phyloP scores from a whole-genome alignment of 495 filamentous ascomycete species.

The Apodospora peruviana region DNA sequence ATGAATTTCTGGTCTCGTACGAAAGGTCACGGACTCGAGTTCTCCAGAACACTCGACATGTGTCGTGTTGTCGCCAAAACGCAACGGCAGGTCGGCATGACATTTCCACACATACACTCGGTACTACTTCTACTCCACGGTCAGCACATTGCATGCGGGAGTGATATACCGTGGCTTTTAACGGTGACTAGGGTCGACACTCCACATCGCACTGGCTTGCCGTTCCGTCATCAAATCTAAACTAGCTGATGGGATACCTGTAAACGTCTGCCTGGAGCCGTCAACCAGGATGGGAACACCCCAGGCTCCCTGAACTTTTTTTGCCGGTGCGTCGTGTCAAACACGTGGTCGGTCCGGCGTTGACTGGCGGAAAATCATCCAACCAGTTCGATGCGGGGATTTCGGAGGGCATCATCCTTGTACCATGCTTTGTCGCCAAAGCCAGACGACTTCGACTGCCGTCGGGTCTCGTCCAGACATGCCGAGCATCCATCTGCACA shows the following conservation, averaged over 20 bases:
- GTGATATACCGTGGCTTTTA: neutral
- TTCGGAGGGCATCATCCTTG: neutral
- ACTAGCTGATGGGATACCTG: neutral
- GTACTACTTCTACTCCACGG: neutral
- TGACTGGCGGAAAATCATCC: neutral
- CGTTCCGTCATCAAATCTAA: conserved; percentile 5
- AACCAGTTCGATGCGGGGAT: neutral
- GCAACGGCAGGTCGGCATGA: no score
- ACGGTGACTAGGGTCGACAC: neutral
- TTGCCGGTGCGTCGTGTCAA: neutral
- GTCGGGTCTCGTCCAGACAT: neutral
- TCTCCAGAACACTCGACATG: no score
- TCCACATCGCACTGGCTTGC: no score
- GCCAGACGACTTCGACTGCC: neutral
- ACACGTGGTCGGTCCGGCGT: conserved; percentile 7
- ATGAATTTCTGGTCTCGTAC: no score
- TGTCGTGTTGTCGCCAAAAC: no score
- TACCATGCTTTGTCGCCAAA: neutral
- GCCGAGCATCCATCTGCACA: neutral
- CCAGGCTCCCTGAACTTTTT: neutral
- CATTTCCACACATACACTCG: neutral
- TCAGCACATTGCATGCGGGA: neutral
- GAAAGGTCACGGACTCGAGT: no score
- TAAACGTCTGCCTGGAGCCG: conserved; percentile 10
- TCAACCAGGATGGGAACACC: neutral